A percentile compares a stretch with the other conserved stretches of the same genome.
Evolutionary conservation across 2,329 filamentous ascomycete genomes (phyloP).

Genomic region (Tolypocladium tundrense): DNA sequence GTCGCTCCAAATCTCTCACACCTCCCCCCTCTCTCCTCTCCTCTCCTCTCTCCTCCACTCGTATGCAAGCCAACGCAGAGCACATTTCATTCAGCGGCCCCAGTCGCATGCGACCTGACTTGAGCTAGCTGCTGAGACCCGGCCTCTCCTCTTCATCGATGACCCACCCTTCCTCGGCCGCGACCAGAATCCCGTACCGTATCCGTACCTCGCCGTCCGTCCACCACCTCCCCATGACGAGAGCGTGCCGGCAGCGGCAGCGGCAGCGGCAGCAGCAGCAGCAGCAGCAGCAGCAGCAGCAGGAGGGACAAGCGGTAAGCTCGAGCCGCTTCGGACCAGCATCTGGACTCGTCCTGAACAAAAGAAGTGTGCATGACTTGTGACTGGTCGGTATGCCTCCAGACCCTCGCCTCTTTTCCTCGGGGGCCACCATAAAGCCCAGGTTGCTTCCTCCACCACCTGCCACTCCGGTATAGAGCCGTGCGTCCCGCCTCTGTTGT

Average conservation of each 20-base stretch:
- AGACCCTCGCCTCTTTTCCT: background rate
- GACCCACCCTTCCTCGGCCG: background rate
- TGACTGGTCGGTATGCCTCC: background rate
- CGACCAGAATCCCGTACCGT: background rate
- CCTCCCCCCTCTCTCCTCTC: background rate
- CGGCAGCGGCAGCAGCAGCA: background rate
- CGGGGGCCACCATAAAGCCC: background rate
- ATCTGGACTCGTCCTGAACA: background rate
- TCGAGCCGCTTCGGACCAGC: background rate
- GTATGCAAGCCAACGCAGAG: background rate
- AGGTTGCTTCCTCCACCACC: background rate
- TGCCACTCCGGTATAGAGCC: background rate
- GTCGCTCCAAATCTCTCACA: background rate
- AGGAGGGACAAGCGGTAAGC: background rate
- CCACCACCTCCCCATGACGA: background rate
- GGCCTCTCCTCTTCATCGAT: background rate
- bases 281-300: background rate
- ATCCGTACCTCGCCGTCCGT: background rate
- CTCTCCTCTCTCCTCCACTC: background rate
- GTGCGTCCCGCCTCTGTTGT: background rate
- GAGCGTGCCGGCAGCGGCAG: background rate
- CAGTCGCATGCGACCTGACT: background rate
- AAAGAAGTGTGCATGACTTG: background rate
- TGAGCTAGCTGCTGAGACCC: background rate
- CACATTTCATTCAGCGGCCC: background rate